A percentile compares a stretch with the other conserved stretches of the same genome.
Conservation (phyloP, 192 early-diverging fungal genomes). For the Coemansia sp. region DNA sequence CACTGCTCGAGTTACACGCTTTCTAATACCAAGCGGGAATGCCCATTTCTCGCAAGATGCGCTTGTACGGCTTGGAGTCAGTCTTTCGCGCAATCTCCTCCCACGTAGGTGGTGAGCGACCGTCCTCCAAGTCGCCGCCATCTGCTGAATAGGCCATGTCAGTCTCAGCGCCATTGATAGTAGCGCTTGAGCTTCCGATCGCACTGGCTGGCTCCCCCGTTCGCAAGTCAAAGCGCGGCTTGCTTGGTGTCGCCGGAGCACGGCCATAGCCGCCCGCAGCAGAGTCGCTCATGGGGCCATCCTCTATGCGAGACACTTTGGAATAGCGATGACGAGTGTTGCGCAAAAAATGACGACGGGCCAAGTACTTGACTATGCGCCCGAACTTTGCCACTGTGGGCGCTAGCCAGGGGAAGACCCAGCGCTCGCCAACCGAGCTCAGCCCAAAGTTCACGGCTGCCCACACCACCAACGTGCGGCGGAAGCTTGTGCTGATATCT, state of each 20-base stretch:
- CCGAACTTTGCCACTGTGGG: conserved; percentile 23
- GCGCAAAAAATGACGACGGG: conserved; percentile 23
- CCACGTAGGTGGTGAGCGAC: conserved; percentile 33
- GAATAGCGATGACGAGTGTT: conserved; percentile 13
- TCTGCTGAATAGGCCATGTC: background rate
- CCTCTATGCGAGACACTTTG: conserved; percentile 14
- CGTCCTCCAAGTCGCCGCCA: conserved; percentile 32
- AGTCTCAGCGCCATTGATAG: conserved; percentile 13
- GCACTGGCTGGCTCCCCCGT: conserved; percentile 6
- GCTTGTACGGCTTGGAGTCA: conserved; percentile 49
- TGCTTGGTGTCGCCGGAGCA: conserved; percentile 1
- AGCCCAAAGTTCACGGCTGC: conserved; percentile 63
- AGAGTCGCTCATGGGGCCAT: background rate
- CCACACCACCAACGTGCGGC: conserved; percentile 61
- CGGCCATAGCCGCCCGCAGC: background rate
- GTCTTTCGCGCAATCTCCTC: conserved; percentile 47
- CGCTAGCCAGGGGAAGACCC: conserved; percentile 46
- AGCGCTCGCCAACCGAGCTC: conserved; percentile 38
- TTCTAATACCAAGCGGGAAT: conserved; percentile 55
- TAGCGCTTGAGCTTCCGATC: conserved; percentile 27
- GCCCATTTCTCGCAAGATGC: conserved; percentile 53
- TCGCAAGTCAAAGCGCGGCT: conserved; percentile 14
- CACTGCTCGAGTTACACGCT: background rate
- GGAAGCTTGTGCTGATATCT: conserved; percentile 58
- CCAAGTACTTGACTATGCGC: conserved; percentile 27